Conservation (phyloP, 768 basidiomycete species). For the Naganishia onofrii region DNA sequence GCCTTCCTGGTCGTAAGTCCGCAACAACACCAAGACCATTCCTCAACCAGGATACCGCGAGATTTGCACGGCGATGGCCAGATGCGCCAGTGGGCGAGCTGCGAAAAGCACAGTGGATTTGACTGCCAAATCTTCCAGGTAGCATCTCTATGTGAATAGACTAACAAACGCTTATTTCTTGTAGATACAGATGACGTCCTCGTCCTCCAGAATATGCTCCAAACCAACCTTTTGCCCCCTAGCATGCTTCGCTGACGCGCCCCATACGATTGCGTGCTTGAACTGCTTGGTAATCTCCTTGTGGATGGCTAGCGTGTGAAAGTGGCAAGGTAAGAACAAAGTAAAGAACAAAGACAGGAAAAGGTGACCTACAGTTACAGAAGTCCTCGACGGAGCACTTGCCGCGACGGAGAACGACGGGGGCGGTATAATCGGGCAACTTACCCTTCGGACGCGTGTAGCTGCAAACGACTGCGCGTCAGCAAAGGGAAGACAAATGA, state of each 20-base stretch:
- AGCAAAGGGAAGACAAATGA: too few species aligned
- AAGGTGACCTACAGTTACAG: constrained; percentile 57
- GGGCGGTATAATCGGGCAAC: constrained; percentile 81
- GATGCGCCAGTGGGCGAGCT: too few species aligned
- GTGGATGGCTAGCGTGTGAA: constrained; percentile 64
- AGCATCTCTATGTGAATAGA: not conserved
- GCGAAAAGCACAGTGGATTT: too few species aligned
- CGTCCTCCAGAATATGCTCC: constrained; percentile 51
- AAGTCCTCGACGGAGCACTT: constrained; percentile 73
- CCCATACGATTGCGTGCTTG: constrained; percentile 88
- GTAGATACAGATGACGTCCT: constrained; percentile 51
- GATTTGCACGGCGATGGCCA: too few species aligned
- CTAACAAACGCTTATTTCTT: constrained; percentile 40
- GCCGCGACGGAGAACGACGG: constrained; percentile 69
- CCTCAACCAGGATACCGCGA: too few species aligned
- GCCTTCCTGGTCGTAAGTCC: too few species aligned
- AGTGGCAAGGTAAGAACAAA: not conserved
- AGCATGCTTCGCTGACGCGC: constrained; percentile 92
- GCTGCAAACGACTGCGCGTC: constrained; percentile 32
- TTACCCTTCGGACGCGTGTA: constrained; percentile 92
- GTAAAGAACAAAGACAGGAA: not conserved
- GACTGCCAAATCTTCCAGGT: too few species aligned
- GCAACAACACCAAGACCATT: too few species aligned
- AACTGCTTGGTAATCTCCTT: constrained; percentile 97
- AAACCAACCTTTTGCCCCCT: constrained; percentile 75